Conservation (phyloP, 495 filamentous ascomycete genomes). For the Annulohypoxylon moriforme region DNA sequence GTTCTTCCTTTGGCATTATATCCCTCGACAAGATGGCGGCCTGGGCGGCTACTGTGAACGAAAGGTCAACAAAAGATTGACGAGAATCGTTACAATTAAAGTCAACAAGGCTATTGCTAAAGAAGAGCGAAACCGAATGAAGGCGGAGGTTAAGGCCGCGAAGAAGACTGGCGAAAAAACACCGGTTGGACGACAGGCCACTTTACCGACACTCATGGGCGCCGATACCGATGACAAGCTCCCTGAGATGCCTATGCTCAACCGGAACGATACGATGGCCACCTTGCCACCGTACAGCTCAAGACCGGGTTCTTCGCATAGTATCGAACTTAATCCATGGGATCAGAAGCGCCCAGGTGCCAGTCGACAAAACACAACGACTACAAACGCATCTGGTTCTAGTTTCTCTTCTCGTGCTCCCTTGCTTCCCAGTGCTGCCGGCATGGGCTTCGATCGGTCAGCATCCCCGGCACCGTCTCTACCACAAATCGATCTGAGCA, state of each 20-base stretch:
- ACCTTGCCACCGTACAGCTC: constrained; percentile 73
- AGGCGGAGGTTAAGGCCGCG: constrained; percentile 67
- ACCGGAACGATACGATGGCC: constrained; percentile 73
- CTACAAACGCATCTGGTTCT: constrained; percentile 48
- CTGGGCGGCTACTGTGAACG: constrained; percentile 86
- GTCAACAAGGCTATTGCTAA: constrained; percentile 87
- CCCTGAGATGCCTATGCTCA: constrained; percentile 68
- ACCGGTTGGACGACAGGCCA: constrained; percentile 70
- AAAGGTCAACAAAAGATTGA: constrained; percentile 85
- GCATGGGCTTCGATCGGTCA: constrained; percentile 67
- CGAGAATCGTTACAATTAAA: constrained; percentile 81
- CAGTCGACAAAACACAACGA: constrained; percentile 48
- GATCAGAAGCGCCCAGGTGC: constrained; percentile 59
- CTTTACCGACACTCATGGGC: constrained; percentile 71
- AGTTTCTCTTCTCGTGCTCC: constrained; percentile 68
- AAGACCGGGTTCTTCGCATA: constrained; percentile 63
- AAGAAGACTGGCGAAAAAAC: constrained; percentile 65
- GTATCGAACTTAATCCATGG: constrained; percentile 60
- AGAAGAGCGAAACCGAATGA: constrained; percentile 68
- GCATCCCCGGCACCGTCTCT: constrained; percentile 58
- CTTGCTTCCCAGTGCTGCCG: constrained; percentile 67
- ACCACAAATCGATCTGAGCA: constrained; percentile 50
- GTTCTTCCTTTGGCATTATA: constrained; percentile 89
- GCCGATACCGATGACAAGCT: constrained; percentile 63
- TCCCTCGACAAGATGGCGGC: constrained; percentile 80